Base-by-base conservation (phyloP, 306 rosid species). In the Benincasa hispida region DNA sequence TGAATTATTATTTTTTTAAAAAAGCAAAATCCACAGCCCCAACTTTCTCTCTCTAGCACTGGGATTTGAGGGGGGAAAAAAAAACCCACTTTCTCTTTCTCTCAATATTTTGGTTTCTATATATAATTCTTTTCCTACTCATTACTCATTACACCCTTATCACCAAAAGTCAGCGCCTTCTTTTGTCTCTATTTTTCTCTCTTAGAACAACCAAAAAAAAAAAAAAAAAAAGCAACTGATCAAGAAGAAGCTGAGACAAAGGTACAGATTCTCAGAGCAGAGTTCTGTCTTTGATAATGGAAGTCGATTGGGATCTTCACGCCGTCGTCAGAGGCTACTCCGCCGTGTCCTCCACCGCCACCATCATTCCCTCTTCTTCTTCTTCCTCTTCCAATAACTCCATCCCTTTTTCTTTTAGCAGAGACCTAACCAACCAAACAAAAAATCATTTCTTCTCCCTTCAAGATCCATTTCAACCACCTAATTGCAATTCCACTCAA, bases 291-390 rank as follows among this genome's bases (percentile, higher is more conserved):
- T 2, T 42, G 54, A 51, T 34, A 72, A 88, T 90, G 81, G 99
- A 89, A 4, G 87, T 63, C 60, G 96, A 94, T 85, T 94, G 99
- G 99, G 99, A 91, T 87, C 99, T 94, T 17, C 84, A 89, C 60
- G 97, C 97, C 10, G 92, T 94, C 15, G 97, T 94, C 67, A 84
- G 95, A 89, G 93, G 96, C 77, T 94, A 88, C 86, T 82, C 82
- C 78, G 78, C 78, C 42, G 42, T 2, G 18, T 1, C 76, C 0
- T 47, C 76, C 41, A 12, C 60, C 15, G 25, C 87, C 72, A 9
- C 90, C 54, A 3, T 86, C 34, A 1, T 86, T 41, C 1, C 87
- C 2, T 2, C 79, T 77, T 30, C 85, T 11, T 82, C 79, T 66
- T 76, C 35, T 5, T 28, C 87, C 8, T 25, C 58, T 68, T 68